phyloP scores from a whole-genome alignment of 139 green algal genomes.

The Klebsormidium nitens region DNA sequence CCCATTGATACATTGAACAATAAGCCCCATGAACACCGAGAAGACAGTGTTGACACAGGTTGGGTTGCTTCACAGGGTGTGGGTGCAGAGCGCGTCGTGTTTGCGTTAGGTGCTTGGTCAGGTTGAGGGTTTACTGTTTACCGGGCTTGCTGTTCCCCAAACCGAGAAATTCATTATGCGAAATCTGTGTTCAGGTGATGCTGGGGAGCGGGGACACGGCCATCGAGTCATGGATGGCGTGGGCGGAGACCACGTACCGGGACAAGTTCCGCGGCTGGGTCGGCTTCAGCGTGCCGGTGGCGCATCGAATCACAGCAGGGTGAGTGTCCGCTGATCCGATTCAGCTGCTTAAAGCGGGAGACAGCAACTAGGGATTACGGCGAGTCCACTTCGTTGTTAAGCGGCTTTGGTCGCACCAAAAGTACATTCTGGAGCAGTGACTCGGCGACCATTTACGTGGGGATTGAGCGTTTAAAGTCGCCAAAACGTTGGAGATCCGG shows the following conservation, averaged over 20 bases:
- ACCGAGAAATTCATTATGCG: neutral
- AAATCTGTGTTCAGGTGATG: conserved; percentile 47
- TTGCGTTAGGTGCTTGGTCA: no score
- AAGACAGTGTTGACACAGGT: neutral
- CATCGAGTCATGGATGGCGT: conserved; percentile 58
- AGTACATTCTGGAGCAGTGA: no score
- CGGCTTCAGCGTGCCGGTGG: conserved; percentile 81
- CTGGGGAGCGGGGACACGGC: conserved; percentile 67
- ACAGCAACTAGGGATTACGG: no score
- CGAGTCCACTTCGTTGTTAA: no score
- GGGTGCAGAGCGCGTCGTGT: neutral
- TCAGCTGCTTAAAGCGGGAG: no score
- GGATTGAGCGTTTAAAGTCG: no score
- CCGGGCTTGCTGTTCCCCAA: neutral
- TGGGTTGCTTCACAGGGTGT: neutral
- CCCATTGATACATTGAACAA: no score
- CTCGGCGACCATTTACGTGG: no score
- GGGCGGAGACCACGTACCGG: conserved; percentile 29
- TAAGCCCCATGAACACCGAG: no score
- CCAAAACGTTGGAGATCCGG: no score
- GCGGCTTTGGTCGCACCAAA: no score
- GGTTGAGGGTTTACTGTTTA: no score
- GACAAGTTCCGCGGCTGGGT: conserved; percentile 76
- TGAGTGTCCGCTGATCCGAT: conserved; percentile 7
- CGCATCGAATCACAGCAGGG: conserved; percentile 63